Percentiles rank a stretch among this genome's conserved stretches.
phyloP scores from a whole-genome alignment of 768 basidiomycete species.

The Panaeolus papilionaceus region DNA sequence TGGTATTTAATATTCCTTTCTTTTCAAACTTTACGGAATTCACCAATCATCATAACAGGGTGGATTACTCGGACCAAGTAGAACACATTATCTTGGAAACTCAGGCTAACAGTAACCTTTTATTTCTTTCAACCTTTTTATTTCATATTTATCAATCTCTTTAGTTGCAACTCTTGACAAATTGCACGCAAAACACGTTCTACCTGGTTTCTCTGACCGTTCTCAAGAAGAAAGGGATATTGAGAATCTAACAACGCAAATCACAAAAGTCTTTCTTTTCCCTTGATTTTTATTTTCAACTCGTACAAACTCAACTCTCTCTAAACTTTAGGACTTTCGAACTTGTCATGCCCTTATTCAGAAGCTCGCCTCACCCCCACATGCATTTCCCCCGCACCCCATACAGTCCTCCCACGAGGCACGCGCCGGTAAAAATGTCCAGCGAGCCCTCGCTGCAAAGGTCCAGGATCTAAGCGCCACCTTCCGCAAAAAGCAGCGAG shows the following conservation, averaged over 20 bases:
- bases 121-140: conserved; percentile 28
- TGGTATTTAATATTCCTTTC: conserved; percentile 57
- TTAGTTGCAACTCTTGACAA: conserved; percentile 91
- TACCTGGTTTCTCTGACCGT: conserved; percentile 97
- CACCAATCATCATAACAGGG: conserved; percentile 57
- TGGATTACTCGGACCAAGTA: conserved; percentile 91
- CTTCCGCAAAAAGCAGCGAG: conserved; percentile 97
- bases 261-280: conserved; percentile 73
- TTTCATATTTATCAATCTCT: conserved; percentile 22
- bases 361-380: conserved; percentile 66
- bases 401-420: conserved; percentile 49
- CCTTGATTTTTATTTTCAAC: conserved; percentile 41
- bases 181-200: conserved; percentile 93
- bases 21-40: conserved; percentile 23
- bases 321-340: conserved; percentile 64
- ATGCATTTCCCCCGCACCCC: conserved; percentile 68
- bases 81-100: conserved; percentile 74
- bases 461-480: conserved; percentile 91
- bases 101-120: conserved; percentile 76
- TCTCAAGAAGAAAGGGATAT: conserved; percentile 94
- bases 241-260: conserved; percentile 80
- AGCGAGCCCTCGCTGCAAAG: conserved; percentile 94
- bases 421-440: conserved; percentile 89
- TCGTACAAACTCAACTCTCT: conserved; percentile 19
- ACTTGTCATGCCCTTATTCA: conserved; percentile 72